A percentile compares a stretch with the other conserved stretches of the same genome.
phyloP scores from a whole-genome alignment of 345 rosid genomes.

The Corymbia maculata region DNA sequence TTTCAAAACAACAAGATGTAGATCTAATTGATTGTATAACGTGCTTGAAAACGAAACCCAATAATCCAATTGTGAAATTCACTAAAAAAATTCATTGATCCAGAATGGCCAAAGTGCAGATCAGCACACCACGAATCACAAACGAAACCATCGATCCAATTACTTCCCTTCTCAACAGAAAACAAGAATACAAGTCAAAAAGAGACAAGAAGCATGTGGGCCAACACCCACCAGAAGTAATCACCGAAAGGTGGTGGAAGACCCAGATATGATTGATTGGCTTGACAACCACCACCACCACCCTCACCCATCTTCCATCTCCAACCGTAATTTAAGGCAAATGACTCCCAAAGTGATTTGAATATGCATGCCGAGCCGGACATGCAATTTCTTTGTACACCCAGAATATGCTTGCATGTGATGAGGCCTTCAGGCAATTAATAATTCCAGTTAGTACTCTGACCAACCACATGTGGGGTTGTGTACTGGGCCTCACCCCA shows the following conservation, averaged over 20 bases:
- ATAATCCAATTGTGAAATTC: background rate
- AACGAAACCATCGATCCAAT: background rate
- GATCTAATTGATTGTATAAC: background rate
- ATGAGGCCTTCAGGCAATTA: background rate
- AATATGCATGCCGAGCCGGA: background rate
- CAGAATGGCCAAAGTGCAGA: background rate
- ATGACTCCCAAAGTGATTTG: background rate
- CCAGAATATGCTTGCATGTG: background rate
- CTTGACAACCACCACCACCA: background rate
- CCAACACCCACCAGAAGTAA: background rate
- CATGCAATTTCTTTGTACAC: background rate
- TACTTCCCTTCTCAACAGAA: background rate
- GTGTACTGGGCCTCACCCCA: background rate
- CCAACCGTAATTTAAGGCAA: background rate
- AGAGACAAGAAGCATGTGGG: background rate
- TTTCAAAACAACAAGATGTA: background rate
- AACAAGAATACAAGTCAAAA: background rate
- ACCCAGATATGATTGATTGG: background rate
- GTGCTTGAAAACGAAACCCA: background rate
- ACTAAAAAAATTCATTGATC: background rate
- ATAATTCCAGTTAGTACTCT: background rate
- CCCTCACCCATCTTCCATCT: background rate
- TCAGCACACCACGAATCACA: background rate
- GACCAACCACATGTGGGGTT: background rate
- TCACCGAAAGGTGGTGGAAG: background rate